phyloP scores from a whole-genome alignment of 495 filamentous ascomycete species.

The Extremus antarcticus region DNA sequence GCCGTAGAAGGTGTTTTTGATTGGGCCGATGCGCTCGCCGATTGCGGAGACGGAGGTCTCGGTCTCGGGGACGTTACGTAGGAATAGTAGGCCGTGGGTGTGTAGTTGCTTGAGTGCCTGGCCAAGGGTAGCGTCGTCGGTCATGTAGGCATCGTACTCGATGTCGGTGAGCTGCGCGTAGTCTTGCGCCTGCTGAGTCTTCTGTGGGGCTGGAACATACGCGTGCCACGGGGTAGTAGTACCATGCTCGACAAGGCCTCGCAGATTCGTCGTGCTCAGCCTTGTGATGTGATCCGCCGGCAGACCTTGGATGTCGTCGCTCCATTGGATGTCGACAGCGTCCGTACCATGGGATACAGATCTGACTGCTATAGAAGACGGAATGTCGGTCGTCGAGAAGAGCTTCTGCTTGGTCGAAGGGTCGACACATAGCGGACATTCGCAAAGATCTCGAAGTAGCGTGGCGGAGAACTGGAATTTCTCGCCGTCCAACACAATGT shows the following conservation, averaged over 20 bases:
- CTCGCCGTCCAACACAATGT: neutral
- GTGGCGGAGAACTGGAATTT: conserved; percentile 3
- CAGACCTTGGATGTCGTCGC: conserved; percentile 43
- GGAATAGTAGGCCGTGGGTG: conserved; percentile 57
- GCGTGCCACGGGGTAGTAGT: neutral
- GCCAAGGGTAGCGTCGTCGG: conserved; percentile 40
- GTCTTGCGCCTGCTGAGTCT: conserved; percentile 33
- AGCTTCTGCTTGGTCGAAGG: conserved; percentile 70
- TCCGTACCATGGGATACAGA: conserved; percentile 28
- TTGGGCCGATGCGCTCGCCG: conserved; percentile 55
- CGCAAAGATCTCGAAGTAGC: conserved; percentile 65
- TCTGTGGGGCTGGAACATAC: conserved; percentile 8
- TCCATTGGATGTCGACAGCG: conserved; percentile 49
- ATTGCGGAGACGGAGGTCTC: conserved; percentile 55
- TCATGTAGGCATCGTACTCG: conserved; percentile 61
- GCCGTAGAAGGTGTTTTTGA: conserved; percentile 82
- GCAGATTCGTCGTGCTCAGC: conserved; percentile 23
- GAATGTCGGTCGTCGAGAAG: conserved; percentile 65
- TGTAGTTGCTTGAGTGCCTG: conserved; percentile 43
- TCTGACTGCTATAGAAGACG: conserved; percentile 36
- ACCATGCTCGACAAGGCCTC: neutral
- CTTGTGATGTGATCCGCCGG: conserved; percentile 38
- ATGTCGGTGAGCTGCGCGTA: conserved; percentile 42
- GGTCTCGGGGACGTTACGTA: conserved; percentile 55
- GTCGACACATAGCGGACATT: conserved; percentile 62